Base-by-base conservation (phyloP, 352 stramenopile species). In the Aphanomyces astaci region DNA sequence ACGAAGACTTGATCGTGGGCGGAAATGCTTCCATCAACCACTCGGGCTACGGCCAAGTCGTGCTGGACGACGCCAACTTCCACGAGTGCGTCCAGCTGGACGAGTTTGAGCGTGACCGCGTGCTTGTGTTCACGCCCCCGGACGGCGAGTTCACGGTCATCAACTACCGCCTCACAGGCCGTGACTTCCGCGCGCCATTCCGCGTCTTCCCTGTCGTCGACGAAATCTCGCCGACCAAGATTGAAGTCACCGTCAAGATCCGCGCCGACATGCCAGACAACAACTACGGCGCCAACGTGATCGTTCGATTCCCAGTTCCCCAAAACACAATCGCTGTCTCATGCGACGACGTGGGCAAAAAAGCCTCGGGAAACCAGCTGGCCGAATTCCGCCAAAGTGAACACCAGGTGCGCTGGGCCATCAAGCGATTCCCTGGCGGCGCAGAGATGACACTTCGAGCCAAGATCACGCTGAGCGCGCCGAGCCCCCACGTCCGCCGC, bases 21-120 rank as follows among this genome's bases (percentile, higher is more conserved):
- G 36, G 36, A 7, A 7, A 43, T 15, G 36, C 7, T 43, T 7
- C 36, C 36, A 43, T 7, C 36, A 43, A 43, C 36, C 36, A 15
- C 7, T 43, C 36, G 81, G 71, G 79, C 53, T 98, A 98, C 72
- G 92, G 89, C 66, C 82, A 94, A 31, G 90, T 98, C 15, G 87
- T 97, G 67, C 77, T 99, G 25, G 96, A 99, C 75, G 97, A 99
- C 73, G 98, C 95, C 71, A 99, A 98, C 77, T 99, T 99, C 78
- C 96, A 99, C 83, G 95, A 99, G 75, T 98, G 96, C 77, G 96
- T 99, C 46, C 95, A 98, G 71, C 80, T 99, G 36, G 90, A 97
- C 63, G 94, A 99, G 75, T 97, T 97, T 72, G 92, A 97, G 71
- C 75, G 77, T 45, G 81, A 90, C 72, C 87, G 88, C 43, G 84